phyloP scores from a whole-genome alignment of 2,329 filamentous ascomycete genomes.

The Cladophialophora carrionii region DNA sequence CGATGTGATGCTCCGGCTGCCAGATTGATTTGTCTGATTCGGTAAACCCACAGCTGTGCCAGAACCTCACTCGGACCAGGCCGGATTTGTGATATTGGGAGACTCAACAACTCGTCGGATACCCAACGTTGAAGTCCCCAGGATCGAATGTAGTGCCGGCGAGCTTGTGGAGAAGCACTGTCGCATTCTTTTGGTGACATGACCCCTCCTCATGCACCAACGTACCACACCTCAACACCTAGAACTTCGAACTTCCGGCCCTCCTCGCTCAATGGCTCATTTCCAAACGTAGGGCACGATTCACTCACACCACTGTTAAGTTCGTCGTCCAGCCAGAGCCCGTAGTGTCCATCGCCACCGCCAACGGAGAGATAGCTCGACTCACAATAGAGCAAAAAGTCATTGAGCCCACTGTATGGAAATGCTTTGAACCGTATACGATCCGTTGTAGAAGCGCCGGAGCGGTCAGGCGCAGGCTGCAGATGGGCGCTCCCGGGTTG shows the following conservation, averaged over 20 bases:
- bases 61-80: no score
- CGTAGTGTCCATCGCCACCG: constrained; percentile 86
- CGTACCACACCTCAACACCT: constrained; percentile 90
- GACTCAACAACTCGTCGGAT: background rate
- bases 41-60: background rate
- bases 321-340: constrained; percentile 86
- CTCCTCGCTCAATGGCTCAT: constrained; percentile 89
- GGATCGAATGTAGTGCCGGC: background rate
- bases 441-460: constrained; percentile 64
- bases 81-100: background rate
- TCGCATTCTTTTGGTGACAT: background rate
- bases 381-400: constrained; percentile 96
- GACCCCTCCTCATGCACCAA: constrained; percentile 58
- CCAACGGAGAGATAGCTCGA: constrained; percentile 81
- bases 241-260: constrained; percentile 89
- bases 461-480: constrained; percentile 38
- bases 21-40: background rate
- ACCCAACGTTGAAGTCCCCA: background rate
- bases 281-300: constrained; percentile 87
- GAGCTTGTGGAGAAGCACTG: background rate
- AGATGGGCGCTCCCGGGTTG: constrained; percentile 32
- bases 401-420: constrained; percentile 92
- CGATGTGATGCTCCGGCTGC: background rate
- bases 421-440: constrained; percentile 95
- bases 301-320: constrained; percentile 83